Evolutionary conservation across 352 stramenopile species (phyloP), one percentile per base, ranked within the genome.

Genomic region (Globisporangium camurandrum): DNA sequence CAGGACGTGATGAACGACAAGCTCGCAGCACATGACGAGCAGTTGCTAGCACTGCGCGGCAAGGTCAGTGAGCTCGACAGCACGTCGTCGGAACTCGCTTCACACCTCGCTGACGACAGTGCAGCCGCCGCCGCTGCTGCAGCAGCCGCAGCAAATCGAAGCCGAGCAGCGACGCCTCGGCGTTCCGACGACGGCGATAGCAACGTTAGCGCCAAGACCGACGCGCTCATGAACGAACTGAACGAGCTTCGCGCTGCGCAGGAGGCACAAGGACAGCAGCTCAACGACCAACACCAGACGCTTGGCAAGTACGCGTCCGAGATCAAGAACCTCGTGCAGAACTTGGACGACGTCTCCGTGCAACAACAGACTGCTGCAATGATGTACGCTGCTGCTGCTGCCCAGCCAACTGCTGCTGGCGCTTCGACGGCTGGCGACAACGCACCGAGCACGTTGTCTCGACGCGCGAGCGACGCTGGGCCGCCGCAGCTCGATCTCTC

Each of bases 401-500:
- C 39, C 34, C 26, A n/a, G 40, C 9, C 17, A 26, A 31, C 30
- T 52, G 8, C 26, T 57, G 56, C 37, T 31, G 49, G 30, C 49
- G 40, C 41, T 28, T 4, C 9, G 61, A n/a, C n/a, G n/a, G n/a
- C n/a, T n/a, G n/a, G n/a, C n/a, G n/a, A n/a, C n/a, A n/a, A n/a
- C n/a, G n/a, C n/a, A n/a, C n/a, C n/a, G n/a, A 59, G 47, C 31
- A 20, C 23, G 14, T 33, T 23, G 16, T 14, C 14, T 5, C 37
- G 37, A 16, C 52, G 16, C 24, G 9, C 17, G 20, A 47, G 39
- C 33, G 56, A 66, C 22, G 28, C 41, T 10, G 41, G 36, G 11
- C 51, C 59, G 19, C 51, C 53, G 1, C 70, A 80, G 45, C 62
- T 87, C 1, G 77, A 89, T 65, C 51, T 92, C 24, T 92, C 80